phyloP scores from a whole-genome alignment of 192 early-diverging fungal species.

The Martensiomyces pterosporus region DNA sequence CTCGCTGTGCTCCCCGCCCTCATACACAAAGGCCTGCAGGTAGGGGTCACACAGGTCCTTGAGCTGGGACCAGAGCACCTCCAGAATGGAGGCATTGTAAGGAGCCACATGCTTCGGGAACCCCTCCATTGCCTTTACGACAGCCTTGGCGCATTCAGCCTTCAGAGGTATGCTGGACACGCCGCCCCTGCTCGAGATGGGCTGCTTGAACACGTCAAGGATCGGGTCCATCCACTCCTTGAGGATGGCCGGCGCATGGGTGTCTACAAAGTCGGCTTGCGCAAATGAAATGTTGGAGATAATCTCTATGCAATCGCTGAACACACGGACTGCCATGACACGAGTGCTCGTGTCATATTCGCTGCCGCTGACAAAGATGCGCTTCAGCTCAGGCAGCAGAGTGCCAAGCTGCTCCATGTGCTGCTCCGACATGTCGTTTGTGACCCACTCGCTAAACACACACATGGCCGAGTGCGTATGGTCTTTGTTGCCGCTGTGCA shows the following conservation, averaged over 20 bases:
- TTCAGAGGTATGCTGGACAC: slow-evolving; percentile 39
- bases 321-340: slow-evolving; percentile 73
- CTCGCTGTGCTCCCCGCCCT: slow-evolving; percentile 33
- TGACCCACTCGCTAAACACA: slow-evolving; percentile 78
- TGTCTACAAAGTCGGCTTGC: slow-evolving; percentile 63
- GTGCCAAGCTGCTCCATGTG: slow-evolving; percentile 80
- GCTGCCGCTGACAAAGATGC: slow-evolving; percentile 61
- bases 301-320: slow-evolving; percentile 82
- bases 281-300: slow-evolving; percentile 74
- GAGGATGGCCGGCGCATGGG: slow-evolving; percentile 71
- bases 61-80: slow-evolving; percentile 40
- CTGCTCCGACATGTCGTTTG: slow-evolving; percentile 79
- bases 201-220: slow-evolving; percentile 57
- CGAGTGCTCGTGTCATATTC: slow-evolving; percentile 49
- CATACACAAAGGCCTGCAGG: slow-evolving; percentile 42
- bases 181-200: slow-evolving; percentile 18
- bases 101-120: slow-evolving; percentile 26
- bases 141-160: slow-evolving; percentile 34
- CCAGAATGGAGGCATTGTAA: slow-evolving; percentile 20
- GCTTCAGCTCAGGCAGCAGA: slow-evolving; percentile 77
- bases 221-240: slow-evolving; percentile 76
- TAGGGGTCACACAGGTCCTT: slow-evolving; percentile 30
- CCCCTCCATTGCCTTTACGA: slow-evolving; percentile 27
- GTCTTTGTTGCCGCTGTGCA: slow-evolving; percentile 58
- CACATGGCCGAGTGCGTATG: slow-evolving; percentile 86